A percentile compares a stretch with the other conserved stretches of the same genome.
These are phyloP conservation scores for Trichoderma endophyticum DNA, from an alignment of 2,329 filamentous ascomycete species.

Conservation along the genomic window DNA sequence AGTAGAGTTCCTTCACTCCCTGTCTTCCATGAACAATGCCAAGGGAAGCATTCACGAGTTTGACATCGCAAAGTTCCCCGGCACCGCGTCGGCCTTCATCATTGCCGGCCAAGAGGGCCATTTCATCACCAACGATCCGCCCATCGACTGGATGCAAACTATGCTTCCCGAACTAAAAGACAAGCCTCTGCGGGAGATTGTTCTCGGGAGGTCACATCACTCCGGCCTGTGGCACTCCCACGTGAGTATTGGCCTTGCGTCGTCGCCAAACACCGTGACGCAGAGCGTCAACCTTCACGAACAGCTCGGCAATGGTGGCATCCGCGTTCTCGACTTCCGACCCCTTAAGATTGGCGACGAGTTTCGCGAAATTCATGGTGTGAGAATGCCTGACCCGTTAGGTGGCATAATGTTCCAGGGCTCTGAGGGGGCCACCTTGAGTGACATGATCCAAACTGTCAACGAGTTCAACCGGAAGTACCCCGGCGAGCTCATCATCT, in stretches of 20 bases:
- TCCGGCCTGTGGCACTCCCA: slow-evolving; percentile 27
- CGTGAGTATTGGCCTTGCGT: slow-evolving; percentile 13
- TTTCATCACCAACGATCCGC: slow-evolving; percentile 28
- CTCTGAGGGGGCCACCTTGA: slow-evolving; percentile 25
- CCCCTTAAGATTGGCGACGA: slow-evolving; percentile 16
- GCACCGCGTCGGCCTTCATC: slow-evolving; percentile 27
- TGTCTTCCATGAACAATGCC: slow-evolving; percentile 25
- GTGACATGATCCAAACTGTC: slow-evolving; percentile 29
- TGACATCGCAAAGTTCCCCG: slow-evolving; percentile 18
- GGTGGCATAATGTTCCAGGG: slow-evolving; percentile 25
- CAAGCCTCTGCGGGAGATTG: slow-evolving; percentile 29
- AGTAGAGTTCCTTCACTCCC: slow-evolving; percentile 25
- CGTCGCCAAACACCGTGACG: slow-evolving; percentile 25
- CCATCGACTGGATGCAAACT: slow-evolving; percentile 31
- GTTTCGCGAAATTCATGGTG: slow-evolving; percentile 26
- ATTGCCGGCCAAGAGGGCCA: slow-evolving; percentile 32
- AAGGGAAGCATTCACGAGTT: slow-evolving; percentile 21
- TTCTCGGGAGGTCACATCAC: slow-evolving; percentile 33
- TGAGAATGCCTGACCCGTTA: background rate
- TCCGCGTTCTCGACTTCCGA: slow-evolving; percentile 32
- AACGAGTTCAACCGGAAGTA: slow-evolving; percentile 29
- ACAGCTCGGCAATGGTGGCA: slow-evolving; percentile 30
- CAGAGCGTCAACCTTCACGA: slow-evolving; percentile 24
- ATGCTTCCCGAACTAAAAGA: slow-evolving; percentile 28
- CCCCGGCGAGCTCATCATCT: slow-evolving; percentile 35